phyloP scores from a whole-genome alignment of 371 early-diverging fungal species.

The Mortierella sp. region DNA sequence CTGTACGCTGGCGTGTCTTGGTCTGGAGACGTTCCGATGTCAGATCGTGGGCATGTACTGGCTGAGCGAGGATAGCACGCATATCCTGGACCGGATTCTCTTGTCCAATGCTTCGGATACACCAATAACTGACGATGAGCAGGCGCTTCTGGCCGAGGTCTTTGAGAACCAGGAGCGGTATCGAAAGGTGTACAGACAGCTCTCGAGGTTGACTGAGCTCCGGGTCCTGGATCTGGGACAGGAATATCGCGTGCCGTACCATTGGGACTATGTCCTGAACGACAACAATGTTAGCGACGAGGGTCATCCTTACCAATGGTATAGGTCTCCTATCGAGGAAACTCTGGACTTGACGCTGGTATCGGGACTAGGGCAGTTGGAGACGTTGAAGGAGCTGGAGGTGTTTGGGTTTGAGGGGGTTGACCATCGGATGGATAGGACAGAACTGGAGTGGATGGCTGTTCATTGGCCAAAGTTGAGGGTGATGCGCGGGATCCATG shows the following conservation, averaged over 20 bases:
- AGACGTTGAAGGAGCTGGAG: slow-evolving; percentile 1
- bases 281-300: too few species aligned
- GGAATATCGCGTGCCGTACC: too few species aligned
- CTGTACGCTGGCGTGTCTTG: slow-evolving; percentile 2
- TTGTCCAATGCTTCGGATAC: not conserved
- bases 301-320: too few species aligned
- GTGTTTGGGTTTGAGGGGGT: not conserved
- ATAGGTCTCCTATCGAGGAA: not conserved
- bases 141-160: not conserved
- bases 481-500: slow-evolving; percentile 6
- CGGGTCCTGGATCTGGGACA: slow-evolving; percentile 15
- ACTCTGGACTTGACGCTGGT: slow-evolving; percentile 6
- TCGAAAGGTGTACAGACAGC: slow-evolving; percentile 8
- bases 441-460: slow-evolving; percentile 16
- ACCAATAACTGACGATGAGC: not conserved
- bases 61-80: not conserved
- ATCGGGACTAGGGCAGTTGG: slow-evolving; percentile 5
- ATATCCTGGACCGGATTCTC: not conserved
- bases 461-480: slow-evolving; percentile 15
- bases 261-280: too few species aligned
- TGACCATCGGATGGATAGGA: not conserved
- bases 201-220: slow-evolving; percentile 10
- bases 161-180: not conserved
- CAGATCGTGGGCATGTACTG: slow-evolving; percentile 12
- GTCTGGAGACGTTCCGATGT: slow-evolving; percentile 20